These are phyloP conservation scores for Leccinum subtestaceum DNA, from an alignment of 768 basidiomycete genomes.

Conservation along the genomic window DNA sequence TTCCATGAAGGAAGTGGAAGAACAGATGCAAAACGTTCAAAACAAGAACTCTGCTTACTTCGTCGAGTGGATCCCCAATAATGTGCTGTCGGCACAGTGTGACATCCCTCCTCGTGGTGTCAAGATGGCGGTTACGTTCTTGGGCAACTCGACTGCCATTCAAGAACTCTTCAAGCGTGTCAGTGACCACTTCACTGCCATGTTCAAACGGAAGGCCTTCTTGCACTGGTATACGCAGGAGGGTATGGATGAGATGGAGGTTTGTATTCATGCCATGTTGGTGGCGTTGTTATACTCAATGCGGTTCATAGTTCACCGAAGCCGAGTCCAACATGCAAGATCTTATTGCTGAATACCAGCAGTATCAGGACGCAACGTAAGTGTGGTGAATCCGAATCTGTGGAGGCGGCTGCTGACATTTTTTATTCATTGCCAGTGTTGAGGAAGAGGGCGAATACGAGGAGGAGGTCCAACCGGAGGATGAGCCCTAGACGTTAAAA, in stretches of 20 bases:
- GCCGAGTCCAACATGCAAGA: slow-evolving; percentile 99
- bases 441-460: slow-evolving; percentile 91
- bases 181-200: slow-evolving; percentile 96
- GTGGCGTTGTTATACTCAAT: background rate
- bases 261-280: slow-evolving; percentile 24
- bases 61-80: slow-evolving; percentile 99
- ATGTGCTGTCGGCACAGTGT: slow-evolving; percentile 96
- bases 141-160: slow-evolving; percentile 96
- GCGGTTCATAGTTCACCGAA: slow-evolving; percentile 73
- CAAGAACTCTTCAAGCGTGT: slow-evolving; percentile 99
- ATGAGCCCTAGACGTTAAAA: slow-evolving; percentile 47
- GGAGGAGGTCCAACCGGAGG: slow-evolving; percentile 65
- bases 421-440: slow-evolving; percentile 42
- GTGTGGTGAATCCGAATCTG: slow-evolving; percentile 30
- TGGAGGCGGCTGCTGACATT: slow-evolving; percentile 11
- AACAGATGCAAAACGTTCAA: slow-evolving; percentile 97
- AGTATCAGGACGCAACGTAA: slow-evolving; percentile 92
- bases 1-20: slow-evolving; percentile 99
- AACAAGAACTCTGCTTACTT: slow-evolving; percentile 98
- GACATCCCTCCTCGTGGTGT: slow-evolving; percentile 94
- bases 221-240: slow-evolving; percentile 99
- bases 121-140: slow-evolving; percentile 97
- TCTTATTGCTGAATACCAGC: slow-evolving; percentile 96
- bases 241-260: slow-evolving; percentile 99
- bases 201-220: slow-evolving; percentile 99